Conservation (phyloP, 441 rosid genomes). For the Croton laevigatus region DNA sequence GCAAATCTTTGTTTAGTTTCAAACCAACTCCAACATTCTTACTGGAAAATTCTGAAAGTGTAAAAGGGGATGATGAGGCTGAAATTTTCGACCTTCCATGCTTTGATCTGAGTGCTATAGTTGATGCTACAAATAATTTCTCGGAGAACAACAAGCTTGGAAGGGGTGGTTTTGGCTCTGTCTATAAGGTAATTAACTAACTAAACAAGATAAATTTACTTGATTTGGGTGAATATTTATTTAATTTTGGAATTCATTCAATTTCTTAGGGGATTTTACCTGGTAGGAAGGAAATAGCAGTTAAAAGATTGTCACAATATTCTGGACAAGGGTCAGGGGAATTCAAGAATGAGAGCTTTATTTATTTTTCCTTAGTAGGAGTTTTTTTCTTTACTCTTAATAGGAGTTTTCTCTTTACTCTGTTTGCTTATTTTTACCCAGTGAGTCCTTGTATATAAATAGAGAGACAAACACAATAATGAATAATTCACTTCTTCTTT, state of each 20-base stretch:
- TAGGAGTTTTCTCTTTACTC: too few relatives aligned
- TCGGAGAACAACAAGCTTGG: conserved; percentile 26
- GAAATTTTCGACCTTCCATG: conserved; percentile 7
- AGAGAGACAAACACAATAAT: too few relatives aligned
- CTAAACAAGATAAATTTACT: too few relatives aligned
- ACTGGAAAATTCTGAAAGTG: neutral
- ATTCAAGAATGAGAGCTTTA: conserved; percentile 57
- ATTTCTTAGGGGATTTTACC: conserved; percentile 45
- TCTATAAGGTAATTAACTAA: conserved; percentile 17
- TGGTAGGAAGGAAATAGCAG: conserved; percentile 46
- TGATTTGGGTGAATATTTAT: too few relatives aligned
- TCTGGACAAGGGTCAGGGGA: conserved; percentile 52
- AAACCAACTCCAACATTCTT: neutral
- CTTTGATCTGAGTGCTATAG: conserved; percentile 4
- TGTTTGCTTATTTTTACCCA: too few relatives aligned
- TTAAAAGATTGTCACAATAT: conserved; percentile 44
- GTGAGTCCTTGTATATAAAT: too few relatives aligned
- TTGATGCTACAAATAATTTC: conserved; percentile 21
- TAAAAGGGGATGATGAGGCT: neutral
- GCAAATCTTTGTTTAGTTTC: conserved; percentile 1
- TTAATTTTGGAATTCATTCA: too few relatives aligned
- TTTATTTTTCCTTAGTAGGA: too few relatives aligned
- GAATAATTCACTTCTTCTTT: too few relatives aligned
- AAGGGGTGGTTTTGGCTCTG: conserved; percentile 28
- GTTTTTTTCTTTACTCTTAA: too few relatives aligned